These are phyloP conservation scores for Colletotrichum sp. DNA, from an alignment of 2,329 filamentous ascomycete genomes.

Conservation along the genomic window DNA sequence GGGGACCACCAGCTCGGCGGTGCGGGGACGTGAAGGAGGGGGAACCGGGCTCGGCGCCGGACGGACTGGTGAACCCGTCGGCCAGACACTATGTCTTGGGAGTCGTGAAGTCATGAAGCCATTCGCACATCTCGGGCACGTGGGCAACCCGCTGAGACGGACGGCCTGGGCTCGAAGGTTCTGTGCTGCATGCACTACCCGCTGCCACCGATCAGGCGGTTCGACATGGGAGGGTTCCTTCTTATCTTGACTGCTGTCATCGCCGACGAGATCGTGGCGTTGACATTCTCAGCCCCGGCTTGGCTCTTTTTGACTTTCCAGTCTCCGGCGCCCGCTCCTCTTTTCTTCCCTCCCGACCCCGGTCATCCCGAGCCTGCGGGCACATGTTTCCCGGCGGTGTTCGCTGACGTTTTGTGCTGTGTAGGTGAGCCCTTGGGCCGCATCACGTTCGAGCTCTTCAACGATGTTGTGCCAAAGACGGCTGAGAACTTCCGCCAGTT, in stretches of 20 bases:
- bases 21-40: background rate
- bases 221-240: background rate
- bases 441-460: constrained; percentile 90
- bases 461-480: constrained; percentile 82
- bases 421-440: constrained; percentile 84
- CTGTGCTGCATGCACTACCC: background rate
- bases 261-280: background rate
- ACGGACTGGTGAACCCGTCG: background rate
- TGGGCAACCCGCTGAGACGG: background rate
- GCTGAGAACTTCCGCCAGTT: constrained; percentile 98
- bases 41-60: background rate
- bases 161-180: background rate
- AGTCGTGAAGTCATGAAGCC: background rate
- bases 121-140: background rate
- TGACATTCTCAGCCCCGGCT: background rate
- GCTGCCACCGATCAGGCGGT: background rate
- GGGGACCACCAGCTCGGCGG: constrained; percentile 31
- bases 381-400: background rate
- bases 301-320: background rate
- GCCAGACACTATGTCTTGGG: background rate
- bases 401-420: background rate
- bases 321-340: background rate
- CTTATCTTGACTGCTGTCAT: background rate
- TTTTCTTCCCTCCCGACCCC: background rate
- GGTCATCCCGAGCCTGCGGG: background rate